Base-by-base conservation (phyloP, 2,329 filamentous ascomycete genomes). In the Talaromyces sp. region DNA sequence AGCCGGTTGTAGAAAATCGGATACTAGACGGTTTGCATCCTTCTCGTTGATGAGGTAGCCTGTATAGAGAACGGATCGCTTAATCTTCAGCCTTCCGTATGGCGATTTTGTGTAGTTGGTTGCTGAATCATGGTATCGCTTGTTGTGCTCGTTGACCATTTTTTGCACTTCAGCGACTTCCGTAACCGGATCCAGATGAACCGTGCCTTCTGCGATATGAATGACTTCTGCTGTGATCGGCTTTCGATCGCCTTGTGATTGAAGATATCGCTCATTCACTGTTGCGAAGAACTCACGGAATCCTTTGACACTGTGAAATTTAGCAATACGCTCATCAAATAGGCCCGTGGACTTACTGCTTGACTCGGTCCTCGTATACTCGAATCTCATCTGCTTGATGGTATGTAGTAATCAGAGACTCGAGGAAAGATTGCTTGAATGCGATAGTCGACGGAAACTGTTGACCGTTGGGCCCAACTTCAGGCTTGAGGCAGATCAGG, bases 391-490 rank as follows among this genome's bases (percentile, higher is more conserved):
- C 86, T 3, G 94, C 92, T 49, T 88, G 77, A 68, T 84, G 86
- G 79, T 98, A 98, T 31, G 94, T 98, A 78, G 92, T 89, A 80
- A 97, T 86, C 63, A 98, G 81, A 27, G 90, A 86, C 68, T 87
- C 85, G 31, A 99, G 85, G 72, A 97, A 92, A 45, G 87, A 83
- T 75, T 97, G 91, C 81, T 99, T 99, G 84, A 97, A 99, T 29
- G 87, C 81, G 89, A 97, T 95, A 2, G 95, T 99, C 72, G 84
- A 92, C 61, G 81, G 76, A 75, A 98, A 96, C 22, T 84, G 85
- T 77, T 97, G 88, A 70, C 90, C 91, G 65, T 87, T 88, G 1
- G 94, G 95, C 5, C 92, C 91, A 67, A 90, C 89, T 65, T 87
- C 85, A 1, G 95, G 95, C 79, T 98, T 98, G 66, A 99, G 83